Evolutionary conservation across 1,284 basidiomycete genomes (phyloP), one percentile per base, ranked within the genome.

Genomic region (Phellopilus nigrolimitatus): DNA sequence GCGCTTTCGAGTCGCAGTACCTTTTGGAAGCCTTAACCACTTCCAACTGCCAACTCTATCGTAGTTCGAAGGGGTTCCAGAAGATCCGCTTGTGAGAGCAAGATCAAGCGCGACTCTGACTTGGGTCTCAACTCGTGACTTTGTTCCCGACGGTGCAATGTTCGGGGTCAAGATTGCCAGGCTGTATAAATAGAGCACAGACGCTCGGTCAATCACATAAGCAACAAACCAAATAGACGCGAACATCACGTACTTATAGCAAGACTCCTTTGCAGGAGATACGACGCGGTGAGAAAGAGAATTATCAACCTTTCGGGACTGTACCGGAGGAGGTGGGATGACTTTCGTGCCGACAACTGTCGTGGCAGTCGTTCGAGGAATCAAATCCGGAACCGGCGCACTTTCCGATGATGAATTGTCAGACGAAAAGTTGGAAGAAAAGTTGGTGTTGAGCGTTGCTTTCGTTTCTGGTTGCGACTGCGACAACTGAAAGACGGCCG

Each of bases 71-170:
- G 79, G 74, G 54, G 86, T 80, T 8, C 62, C 67, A 1, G 76
- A 72, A 3, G 82, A 78, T 4, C 82, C 75, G 60, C 74, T 81
- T 13, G 79, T 72, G 57, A 82, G 79, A 12, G 86, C 84, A 44
- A 92, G 73, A 61, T 89, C 84, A 44, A 93, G 72, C 8, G 82
- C 81, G 33, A 93, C 78, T 62, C 91, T 81, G 47, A 94, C 83
- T 71, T 94, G 93, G 0, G 93, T 97, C 67, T 97, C 94, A 19
- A 97, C 93, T 21, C 93, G 81, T 45, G 90, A 93, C 69, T 95
- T 95, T n/a, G 92, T 88, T 22, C 92, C 93, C 34, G 74, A 71
- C 59, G 84, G 78, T 7, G 92, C 91, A 37, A 97, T 80, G 60
- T 84, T 91, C 34, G 92, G 87, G 31, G 93, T 83, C 64, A 92